Evolutionary conservation across 106 monocot genomes (phyloP).

Genomic region (Hemerocallis citrina): DNA sequence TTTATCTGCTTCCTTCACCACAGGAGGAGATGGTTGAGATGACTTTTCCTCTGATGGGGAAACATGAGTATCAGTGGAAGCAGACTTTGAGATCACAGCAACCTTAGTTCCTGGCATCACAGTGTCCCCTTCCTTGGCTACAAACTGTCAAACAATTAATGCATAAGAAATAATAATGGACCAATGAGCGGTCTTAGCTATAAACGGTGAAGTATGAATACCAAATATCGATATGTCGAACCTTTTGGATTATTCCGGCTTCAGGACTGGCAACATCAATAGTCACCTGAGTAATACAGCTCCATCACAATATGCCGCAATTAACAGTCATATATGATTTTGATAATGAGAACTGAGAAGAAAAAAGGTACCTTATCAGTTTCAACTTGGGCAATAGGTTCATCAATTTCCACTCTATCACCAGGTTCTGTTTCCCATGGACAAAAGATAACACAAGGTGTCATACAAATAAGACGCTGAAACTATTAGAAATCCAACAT

Average conservation of each 20-base stretch:
- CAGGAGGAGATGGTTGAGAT: constrained; percentile 15
- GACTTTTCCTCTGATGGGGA: constrained; percentile 66
- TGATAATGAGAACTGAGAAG: not conserved
- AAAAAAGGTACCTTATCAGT: constrained; percentile 74
- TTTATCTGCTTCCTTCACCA: constrained; percentile 12
- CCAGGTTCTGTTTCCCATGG: constrained; percentile 66
- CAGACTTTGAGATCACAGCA: constrained; percentile 86
- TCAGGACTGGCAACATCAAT: constrained; percentile 88
- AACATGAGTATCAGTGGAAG: constrained; percentile 56
- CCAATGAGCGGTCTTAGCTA: too few relatives aligned
- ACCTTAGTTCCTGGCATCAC: constrained; percentile 91
- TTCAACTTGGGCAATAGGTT: constrained; percentile 92
- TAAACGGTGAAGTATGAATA: too few relatives aligned
- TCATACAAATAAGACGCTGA: too few relatives aligned
- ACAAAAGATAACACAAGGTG: not conserved
- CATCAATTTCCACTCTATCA: constrained; percentile 69
- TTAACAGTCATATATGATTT: not conserved
- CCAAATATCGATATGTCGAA: constrained; percentile 8
- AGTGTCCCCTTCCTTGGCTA: constrained; percentile 87
- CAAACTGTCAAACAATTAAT: constrained; percentile 33
- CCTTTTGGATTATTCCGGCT: constrained; percentile 83
- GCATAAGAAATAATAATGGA: not conserved
- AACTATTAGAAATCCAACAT: too few relatives aligned
- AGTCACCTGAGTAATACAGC: constrained; percentile 49
- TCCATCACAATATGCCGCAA: too few relatives aligned